phyloP scores from a whole-genome alignment of 345 rosid species.

The Lenwebbia sp. region DNA sequence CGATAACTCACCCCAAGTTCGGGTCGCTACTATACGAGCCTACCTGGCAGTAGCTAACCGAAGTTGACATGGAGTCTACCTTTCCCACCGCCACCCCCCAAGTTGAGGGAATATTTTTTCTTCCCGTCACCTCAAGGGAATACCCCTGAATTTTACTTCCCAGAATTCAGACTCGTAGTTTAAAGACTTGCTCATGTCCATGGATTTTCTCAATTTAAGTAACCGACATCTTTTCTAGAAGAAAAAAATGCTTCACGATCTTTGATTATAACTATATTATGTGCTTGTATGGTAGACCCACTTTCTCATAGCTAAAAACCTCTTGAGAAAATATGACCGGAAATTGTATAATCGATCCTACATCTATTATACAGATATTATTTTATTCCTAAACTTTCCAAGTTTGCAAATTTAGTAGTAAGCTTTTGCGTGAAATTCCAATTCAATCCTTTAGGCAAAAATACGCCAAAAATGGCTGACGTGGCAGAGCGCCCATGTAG shows the following conservation, averaged over 20 bases:
- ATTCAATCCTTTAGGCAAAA: fast-evolving
- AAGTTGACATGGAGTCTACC: too few species aligned
- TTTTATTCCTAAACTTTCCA: background rate
- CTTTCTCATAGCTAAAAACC: too few species aligned
- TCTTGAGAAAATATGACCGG: too few species aligned
- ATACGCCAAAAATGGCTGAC: fast-evolving
- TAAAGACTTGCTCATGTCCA: too few species aligned
- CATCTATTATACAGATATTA: background rate
- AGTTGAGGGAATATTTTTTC: too few species aligned
- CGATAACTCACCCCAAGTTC: too few species aligned
- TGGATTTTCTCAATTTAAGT: background rate
- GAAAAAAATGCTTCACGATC: background rate
- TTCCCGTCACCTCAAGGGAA: too few species aligned
- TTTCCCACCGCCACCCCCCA: too few species aligned
- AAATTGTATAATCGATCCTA: background rate
- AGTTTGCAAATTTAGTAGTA: background rate
- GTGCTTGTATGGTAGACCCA: background rate
- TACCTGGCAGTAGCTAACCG: too few species aligned
- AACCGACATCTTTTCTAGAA: background rate
- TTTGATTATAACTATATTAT: background rate
- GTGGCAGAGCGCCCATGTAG: background rate
- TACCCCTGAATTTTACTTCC: too few species aligned
- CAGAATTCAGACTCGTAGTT: too few species aligned
- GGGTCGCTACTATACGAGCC: too few species aligned
- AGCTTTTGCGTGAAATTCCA: background rate